Evolutionary conservation across 805 yeast genomes (phyloP).

Genomic region (Lachancea mirantina): DNA sequence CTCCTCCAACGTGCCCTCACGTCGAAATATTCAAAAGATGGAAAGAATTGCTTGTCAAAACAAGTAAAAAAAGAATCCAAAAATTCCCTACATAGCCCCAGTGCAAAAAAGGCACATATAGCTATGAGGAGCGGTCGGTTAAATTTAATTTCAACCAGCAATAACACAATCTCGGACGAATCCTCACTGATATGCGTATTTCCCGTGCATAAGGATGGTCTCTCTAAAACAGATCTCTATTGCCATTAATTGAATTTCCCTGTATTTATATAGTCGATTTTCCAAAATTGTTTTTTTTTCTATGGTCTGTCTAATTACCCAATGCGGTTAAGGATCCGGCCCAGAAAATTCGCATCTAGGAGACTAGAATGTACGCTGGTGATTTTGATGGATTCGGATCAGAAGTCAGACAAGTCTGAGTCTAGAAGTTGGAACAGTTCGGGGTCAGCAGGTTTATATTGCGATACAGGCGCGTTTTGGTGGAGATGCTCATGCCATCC

Average conservation of each 20-base stretch:
- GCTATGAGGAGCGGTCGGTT: constrained; percentile 68
- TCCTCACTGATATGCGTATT: constrained; percentile 99
- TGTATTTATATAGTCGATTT: background rate
- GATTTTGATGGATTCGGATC: too few relatives aligned
- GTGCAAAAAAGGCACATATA: constrained; percentile 35
- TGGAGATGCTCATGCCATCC: too few relatives aligned
- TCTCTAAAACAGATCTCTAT: constrained; percentile 9
- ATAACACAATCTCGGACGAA: constrained; percentile 99
- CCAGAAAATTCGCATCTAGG: too few relatives aligned
- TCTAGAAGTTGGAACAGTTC: constrained; percentile 10
- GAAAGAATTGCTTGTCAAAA: constrained; percentile 1
- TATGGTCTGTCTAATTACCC: too few relatives aligned
- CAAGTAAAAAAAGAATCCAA: constrained; percentile 40
- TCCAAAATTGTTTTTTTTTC: background rate
- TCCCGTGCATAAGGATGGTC: constrained; percentile 99
- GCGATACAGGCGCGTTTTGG: too few relatives aligned
- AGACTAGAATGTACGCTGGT: background rate
- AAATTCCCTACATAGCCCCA: constrained; percentile 58
- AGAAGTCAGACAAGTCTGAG: constrained; percentile 8
- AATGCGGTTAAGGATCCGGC: too few relatives aligned
- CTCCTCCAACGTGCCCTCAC: constrained; percentile 4
- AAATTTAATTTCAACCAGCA: constrained; percentile 98
- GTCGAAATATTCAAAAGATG: background rate
- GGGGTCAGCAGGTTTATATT: too few relatives aligned
- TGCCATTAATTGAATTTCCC: background rate